Evolutionary conservation across 768 basidiomycete species (phyloP), one percentile per base, ranked within the genome.

Genomic region (Sarcomyxa edulis): DNA sequence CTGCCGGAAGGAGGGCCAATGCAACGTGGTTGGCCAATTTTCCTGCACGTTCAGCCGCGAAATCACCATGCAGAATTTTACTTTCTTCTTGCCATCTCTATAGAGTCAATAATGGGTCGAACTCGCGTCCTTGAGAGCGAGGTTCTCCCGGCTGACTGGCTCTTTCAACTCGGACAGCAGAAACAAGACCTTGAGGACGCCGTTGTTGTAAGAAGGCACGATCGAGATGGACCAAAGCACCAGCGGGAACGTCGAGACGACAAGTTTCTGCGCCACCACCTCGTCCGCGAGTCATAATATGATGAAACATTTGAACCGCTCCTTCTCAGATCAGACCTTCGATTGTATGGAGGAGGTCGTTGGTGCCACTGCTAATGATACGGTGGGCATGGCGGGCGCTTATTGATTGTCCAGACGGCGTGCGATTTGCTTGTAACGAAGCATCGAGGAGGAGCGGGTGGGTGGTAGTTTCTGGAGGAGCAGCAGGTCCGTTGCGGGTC

Each of bases 71-170:
- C 16, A 88, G 62, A 22, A 88, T 80, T 52, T 85, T 88, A 44
- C 77, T 79, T 58, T 95, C 93, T 54, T 95, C 92, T 1, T 75
- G 65, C 94, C 94, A 97, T 41, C 94, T 76, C 50, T 90, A 86
- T 21, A 82, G 54, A 1, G 93, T 95, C 7, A 86, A 68, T 39
- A 89, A 62, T 2, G 92, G 90, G 22, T 86, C 81, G 34, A 91
- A 81, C 31, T 79, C 80, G 25, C 78, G 78, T 27, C 62, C 71
- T 44, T 79, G 76, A 5, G 61, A 43, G 43, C 61, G 63, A 32
- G 59, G 55, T 21, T 56, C 56, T 26, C 56, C 52, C 6, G 60
- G 43, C 48, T 74, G 50, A 39, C 69, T 46, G 24, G 63, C 70
- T 37, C 79, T 66, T 50, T 87, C 87, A 18, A 82, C 67, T 26